Evolutionary conservation across 371 early-diverging fungal genomes (phyloP).

Genomic region (Fennellomyces sp.): DNA sequence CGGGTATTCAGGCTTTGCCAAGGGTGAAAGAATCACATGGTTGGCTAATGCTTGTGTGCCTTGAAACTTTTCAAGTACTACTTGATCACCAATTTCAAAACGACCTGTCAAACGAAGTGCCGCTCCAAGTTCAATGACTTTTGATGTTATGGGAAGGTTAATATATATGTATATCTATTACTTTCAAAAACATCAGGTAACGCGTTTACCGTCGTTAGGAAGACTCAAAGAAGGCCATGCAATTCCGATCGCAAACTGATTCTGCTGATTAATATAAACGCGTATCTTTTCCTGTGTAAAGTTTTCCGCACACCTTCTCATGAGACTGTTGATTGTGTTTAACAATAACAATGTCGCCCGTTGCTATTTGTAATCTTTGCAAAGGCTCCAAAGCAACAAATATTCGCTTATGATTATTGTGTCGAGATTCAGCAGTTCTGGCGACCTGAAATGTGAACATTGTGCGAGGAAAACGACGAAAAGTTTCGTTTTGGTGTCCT

Average conservation of each 20-base stretch:
- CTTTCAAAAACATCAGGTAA: not conserved
- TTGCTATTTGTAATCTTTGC: slow-evolving; percentile 41
- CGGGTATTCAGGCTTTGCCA: not conserved
- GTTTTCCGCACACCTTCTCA: slow-evolving; percentile 9
- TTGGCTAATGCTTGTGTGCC: not conserved
- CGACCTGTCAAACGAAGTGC: slow-evolving; percentile 37
- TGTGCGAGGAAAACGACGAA: not conserved
- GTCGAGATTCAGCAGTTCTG: not conserved
- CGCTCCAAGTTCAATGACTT: slow-evolving; percentile 33
- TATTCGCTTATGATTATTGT: slow-evolving; percentile 19
- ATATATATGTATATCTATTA: not conserved
- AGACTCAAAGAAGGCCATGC: slow-evolving; percentile 55
- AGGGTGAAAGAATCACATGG: not conserved
- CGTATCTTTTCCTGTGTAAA: not conserved
- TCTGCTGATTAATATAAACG: not conserved
- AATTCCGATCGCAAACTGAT: slow-evolving; percentile 38
- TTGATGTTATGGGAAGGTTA: not conserved
- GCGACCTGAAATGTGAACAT: not conserved
- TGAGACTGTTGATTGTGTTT: slow-evolving; percentile 15
- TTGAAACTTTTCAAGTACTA: slow-evolving; percentile 8
- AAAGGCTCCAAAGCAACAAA: slow-evolving; percentile 53
- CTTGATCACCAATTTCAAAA: slow-evolving; percentile 36
- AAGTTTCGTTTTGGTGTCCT: not conserved
- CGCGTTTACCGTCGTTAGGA: not conserved
- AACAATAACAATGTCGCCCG: slow-evolving; percentile 61